phyloP scores from a whole-genome alignment of 352 stramenopile species.

The Globisporangium alternatum region DNA sequence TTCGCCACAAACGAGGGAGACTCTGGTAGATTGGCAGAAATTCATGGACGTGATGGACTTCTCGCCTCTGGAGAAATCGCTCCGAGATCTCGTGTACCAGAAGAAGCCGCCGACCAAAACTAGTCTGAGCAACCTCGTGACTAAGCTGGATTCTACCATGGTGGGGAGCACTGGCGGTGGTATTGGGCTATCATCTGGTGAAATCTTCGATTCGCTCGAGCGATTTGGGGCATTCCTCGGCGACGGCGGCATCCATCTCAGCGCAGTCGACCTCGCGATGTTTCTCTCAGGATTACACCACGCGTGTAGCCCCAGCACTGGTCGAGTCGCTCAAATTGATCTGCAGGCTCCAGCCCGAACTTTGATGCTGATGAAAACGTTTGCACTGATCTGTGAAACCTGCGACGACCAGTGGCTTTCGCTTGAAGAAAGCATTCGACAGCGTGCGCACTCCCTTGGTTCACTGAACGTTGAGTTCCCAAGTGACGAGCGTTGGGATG shows the following conservation, averaged over 20 bases:
- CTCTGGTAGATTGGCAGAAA: conserved; percentile 19
- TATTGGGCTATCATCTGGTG: not conserved
- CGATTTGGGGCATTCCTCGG: not conserved
- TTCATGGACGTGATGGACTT: conserved; percentile 23
- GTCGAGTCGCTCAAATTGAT: not conserved
- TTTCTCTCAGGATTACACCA: conserved; percentile 13
- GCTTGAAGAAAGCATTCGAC: conserved; percentile 7
- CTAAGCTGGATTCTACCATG: not conserved
- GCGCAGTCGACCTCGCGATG: conserved; percentile 11
- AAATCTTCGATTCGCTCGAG: conserved; percentile 4
- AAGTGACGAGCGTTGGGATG: not conserved
- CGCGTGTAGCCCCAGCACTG: not conserved
- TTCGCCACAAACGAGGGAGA: not conserved
- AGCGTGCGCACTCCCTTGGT: not conserved
- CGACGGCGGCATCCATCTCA: not conserved
- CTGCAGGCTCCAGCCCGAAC: not conserved
- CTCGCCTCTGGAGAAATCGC: conserved; percentile 14
- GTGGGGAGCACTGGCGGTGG: not conserved
- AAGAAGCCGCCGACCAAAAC: not conserved
- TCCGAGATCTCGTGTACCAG: conserved; percentile 12
- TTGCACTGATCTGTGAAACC: conserved; percentile 14
- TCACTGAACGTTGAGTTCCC: not conserved
- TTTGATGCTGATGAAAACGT: not conserved
- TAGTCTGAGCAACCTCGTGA: not conserved
- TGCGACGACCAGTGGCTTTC: conserved; percentile 17